Percentiles rank a stretch among this genome's conserved stretches.
Evolutionary conservation across 495 filamentous ascomycete species (phyloP).

Genomic region (Beverwykella pulmonaria): DNA sequence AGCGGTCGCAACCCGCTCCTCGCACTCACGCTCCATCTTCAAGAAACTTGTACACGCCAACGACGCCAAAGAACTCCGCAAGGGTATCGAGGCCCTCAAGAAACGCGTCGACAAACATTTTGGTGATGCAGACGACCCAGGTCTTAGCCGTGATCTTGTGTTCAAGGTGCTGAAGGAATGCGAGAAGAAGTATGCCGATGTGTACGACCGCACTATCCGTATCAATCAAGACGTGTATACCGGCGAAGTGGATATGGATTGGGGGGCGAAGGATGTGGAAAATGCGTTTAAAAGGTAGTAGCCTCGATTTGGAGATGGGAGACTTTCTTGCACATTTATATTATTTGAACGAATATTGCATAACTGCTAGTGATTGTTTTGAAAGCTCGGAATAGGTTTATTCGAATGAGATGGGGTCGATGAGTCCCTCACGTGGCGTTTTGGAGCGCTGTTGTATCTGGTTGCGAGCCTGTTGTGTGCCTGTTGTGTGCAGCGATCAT

Average conservation of each 20-base stretch:
- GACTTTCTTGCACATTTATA: neutral
- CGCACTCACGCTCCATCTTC: conserved; percentile 75
- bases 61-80: conserved; percentile 78
- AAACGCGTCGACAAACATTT: conserved; percentile 97
- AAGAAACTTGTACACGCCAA: conserved; percentile 81
- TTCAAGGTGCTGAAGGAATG: conserved; percentile 77
- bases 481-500: too few species aligned
- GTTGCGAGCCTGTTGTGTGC: too few species aligned
- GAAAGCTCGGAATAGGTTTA: neutral
- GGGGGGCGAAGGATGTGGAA: conserved; percentile 29
- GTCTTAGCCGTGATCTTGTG: conserved; percentile 70
- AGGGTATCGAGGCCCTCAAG: conserved; percentile 80
- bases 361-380: neutral
- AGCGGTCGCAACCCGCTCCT: conserved; percentile 68
- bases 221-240: conserved; percentile 67
- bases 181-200: conserved; percentile 73
- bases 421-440: neutral
- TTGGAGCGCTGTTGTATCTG: neutral
- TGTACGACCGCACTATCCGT: conserved; percentile 68
- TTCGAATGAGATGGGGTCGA: neutral
- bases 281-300: conserved; percentile 26
- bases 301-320: neutral
- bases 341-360: neutral
- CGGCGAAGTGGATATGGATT: conserved; percentile 63
- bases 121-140: conserved; percentile 76